Evolutionary conservation across 2,329 filamentous ascomycete species (phyloP).

Genomic region (Calonectria fujianensis): DNA sequence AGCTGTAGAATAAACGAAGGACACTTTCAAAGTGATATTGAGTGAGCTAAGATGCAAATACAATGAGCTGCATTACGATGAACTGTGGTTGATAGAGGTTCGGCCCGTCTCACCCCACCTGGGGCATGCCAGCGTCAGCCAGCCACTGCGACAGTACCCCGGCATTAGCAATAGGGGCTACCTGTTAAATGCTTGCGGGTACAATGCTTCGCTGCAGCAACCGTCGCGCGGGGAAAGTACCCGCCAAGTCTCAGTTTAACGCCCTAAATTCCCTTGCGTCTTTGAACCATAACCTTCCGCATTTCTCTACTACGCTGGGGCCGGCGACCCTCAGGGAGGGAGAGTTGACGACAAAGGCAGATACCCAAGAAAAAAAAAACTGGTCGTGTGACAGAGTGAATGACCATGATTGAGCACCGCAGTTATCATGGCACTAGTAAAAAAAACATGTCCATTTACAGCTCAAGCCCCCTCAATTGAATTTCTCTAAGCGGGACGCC

Average conservation of each 20-base stretch:
- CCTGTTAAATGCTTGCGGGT: not conserved
- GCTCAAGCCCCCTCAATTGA: constrained; percentile 15
- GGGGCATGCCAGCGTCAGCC: constrained; percentile 30
- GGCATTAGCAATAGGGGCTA: not conserved
- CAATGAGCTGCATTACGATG: not conserved
- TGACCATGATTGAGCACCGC: not conserved
- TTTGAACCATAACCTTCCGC: not conserved
- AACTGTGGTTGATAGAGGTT: constrained; percentile 21
- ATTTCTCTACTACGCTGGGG: not conserved
- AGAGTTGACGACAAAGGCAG: not conserved
- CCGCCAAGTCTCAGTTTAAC: constrained; percentile 9
- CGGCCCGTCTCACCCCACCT: constrained; percentile 26
- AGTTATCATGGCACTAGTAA: constrained; percentile 6
- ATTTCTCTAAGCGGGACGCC: constrained; percentile 18
- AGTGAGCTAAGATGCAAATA: constrained; percentile 2
- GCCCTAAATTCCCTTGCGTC: not conserved
- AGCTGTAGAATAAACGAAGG: not conserved
- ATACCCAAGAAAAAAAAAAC: not conserved
- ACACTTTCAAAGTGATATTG: not conserved
- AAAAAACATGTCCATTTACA: not conserved
- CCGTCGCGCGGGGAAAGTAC: not conserved
- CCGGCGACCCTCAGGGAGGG: not conserved
- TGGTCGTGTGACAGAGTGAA: constrained; percentile 16
- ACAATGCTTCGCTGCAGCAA: not conserved
- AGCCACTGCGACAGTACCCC: not conserved